Base-by-base conservation (phyloP, 352 stramenopile genomes). In the Globisporangium spinosum region DNA sequence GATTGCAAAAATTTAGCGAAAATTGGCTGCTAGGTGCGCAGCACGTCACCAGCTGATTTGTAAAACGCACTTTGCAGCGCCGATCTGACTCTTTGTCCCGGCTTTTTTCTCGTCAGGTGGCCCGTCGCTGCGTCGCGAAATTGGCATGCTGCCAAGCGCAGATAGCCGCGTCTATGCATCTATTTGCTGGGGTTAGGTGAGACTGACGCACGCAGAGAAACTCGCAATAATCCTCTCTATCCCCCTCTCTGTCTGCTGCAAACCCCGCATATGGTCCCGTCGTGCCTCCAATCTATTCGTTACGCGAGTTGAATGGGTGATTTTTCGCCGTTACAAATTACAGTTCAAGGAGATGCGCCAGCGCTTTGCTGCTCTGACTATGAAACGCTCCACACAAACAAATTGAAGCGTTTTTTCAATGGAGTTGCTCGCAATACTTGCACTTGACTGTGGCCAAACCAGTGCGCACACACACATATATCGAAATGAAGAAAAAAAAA, bases 41-140 rank as follows among this genome's bases (percentile, higher is more conserved):
- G 3, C 7, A 3, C 9, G 60, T 58, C 59, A 58, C 15, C 17
- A 23, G 22, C 27, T 20, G 43, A n/a, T 13, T 34, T 45, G 27
- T 2, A 47, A 25, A 12, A 6, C 60, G 60, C 43, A 65, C 60
- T 58, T 65, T 49, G 20, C 22, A 3, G 3, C 0, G 6, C 8
- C 5, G 9, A 34, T 35, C 60, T 65, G 60, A 65, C 60, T 65
- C 45, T 27, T 58, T 65, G 58, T 5, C 58, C 58, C 45, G 35
- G 40, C 45, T 55, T 22, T 64, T 22, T 22, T 43, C 35, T 35
- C 38, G 35, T 10, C 7, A 7, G 23, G 4, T 12, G 60, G 27
- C 60, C 40, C 43, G 60, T 57, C 60, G 60, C 43, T 65, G 60
- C 60, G 1, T 29, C 35, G 38, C 27, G 3, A 12, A 47, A 47